phyloP scores from a whole-genome alignment of 2,329 filamentous ascomycete genomes.

The Knoxdaviesia proteae region DNA sequence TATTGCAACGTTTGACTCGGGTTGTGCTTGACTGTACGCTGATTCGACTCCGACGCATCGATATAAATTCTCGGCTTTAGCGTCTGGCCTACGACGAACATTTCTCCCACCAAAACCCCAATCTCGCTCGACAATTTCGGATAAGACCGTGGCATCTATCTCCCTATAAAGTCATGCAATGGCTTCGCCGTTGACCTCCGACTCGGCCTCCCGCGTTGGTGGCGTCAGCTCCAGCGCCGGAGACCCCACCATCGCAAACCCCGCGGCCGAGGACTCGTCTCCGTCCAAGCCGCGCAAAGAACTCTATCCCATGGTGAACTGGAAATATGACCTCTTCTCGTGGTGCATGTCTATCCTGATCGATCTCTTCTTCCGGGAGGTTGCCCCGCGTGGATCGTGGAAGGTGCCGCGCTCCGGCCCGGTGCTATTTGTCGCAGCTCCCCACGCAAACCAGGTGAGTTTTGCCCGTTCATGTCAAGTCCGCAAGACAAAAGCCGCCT shows the following conservation, averaged over 20 bases:
- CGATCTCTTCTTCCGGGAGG: constrained; percentile 95
- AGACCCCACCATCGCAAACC: neutral
- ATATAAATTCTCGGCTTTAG: too few species aligned
- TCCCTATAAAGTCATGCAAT: too few species aligned
- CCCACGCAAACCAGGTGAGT: constrained; percentile 81
- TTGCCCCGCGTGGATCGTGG: constrained; percentile 88
- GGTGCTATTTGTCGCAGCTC: constrained; percentile 86
- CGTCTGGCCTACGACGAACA: too few species aligned
- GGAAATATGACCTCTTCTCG: constrained; percentile 59
- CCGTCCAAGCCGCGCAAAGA: constrained; percentile 19
- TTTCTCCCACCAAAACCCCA: too few species aligned
- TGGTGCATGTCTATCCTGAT: constrained; percentile 65
- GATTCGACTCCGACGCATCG: too few species aligned
- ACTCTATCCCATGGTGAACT: constrained; percentile 47
- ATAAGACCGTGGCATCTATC: too few species aligned
- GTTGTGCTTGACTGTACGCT: too few species aligned
- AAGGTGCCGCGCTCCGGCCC: constrained; percentile 77
- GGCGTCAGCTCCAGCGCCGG: neutral
- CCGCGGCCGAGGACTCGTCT: neutral
- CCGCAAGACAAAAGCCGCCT: too few species aligned
- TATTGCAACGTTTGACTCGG: too few species aligned
- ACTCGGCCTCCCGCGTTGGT: neutral
- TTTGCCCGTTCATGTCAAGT: neutral
- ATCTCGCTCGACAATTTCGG: too few species aligned
- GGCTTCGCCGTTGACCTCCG: too few species aligned